These are phyloP conservation scores for Mrakia gelida DNA, from an alignment of 768 basidiomycete species.

Conservation along the genomic window DNA sequence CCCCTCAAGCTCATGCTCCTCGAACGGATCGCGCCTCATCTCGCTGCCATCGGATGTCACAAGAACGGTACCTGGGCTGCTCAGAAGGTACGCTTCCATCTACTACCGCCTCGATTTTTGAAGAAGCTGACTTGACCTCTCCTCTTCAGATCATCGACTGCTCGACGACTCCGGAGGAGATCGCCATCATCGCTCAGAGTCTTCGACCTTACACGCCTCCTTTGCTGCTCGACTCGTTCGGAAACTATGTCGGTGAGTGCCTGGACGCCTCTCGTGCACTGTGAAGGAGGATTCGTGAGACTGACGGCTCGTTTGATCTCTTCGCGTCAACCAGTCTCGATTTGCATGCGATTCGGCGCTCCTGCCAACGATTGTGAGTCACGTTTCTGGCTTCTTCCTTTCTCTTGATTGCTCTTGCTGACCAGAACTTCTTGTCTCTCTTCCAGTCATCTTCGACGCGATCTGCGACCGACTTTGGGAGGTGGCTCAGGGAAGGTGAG, in stretches of 20 bases:
- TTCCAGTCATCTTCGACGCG: slow-evolving; percentile 77
- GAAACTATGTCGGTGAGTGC: slow-evolving; percentile 66
- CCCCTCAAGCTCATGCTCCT: slow-evolving; percentile 80
- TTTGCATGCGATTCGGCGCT: slow-evolving; percentile 78
- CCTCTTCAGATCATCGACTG: slow-evolving; percentile 74
- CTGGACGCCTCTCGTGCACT: neutral
- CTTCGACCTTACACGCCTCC: slow-evolving; percentile 88
- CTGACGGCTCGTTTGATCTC: slow-evolving; percentile 7
- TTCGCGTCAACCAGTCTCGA: slow-evolving; percentile 1
- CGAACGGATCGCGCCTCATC: slow-evolving; percentile 84
- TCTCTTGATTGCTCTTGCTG: too few relatives aligned
- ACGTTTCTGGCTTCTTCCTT: too few relatives aligned
- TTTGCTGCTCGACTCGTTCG: slow-evolving; percentile 86
- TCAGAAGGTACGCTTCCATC: slow-evolving; percentile 57
- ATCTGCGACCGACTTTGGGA: slow-evolving; percentile 96
- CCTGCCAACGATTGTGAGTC: slow-evolving; percentile 69
- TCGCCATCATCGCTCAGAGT: slow-evolving; percentile 76
- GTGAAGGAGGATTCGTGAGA: too few relatives aligned
- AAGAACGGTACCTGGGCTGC: slow-evolving; percentile 99
- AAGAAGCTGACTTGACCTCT: neutral
- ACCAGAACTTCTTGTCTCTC: too few relatives aligned
- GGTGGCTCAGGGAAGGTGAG: slow-evolving; percentile 70
- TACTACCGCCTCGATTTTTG: neutral
- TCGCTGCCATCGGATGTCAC: slow-evolving; percentile 97
- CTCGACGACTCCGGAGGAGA: slow-evolving; percentile 79